Base-by-base conservation (phyloP, 208 protist species). In the Trypanosoma avium region DNA sequence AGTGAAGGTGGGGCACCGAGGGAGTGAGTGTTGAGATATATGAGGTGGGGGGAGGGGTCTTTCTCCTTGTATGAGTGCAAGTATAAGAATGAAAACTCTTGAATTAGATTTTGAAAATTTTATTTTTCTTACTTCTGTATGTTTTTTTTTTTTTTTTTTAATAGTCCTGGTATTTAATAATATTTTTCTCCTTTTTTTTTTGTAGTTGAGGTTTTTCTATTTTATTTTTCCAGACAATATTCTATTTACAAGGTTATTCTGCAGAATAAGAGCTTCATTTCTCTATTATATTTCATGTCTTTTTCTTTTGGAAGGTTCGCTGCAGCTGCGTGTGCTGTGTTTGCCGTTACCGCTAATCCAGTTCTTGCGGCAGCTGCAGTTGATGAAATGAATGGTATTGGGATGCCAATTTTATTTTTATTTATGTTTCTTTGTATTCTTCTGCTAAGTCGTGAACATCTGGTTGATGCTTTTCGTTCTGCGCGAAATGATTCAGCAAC, bases 401-500 rank as follows among this genome's bases (percentile, higher is more conserved):
- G 53, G 5, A 70, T 68, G 62, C 50, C 62, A 1, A 60, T 68
- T 45, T 21, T 68, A 17, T 56, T 61, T 21, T 29, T 68, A 17
- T 24, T 45, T 7, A 61, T 57, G 26, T 6, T 68, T 30, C 9
- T 56, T 21, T 27, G n/a, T 22, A 57, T 50, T 24, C 7, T 42
- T 7, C 5, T 68, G n/a, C n/a, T 61, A 12, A 47, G 32, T 17
- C 48, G 29, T 27, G 15, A 9, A 2, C 21, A 8, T 19, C 19
- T 68, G 12, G 12, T 24, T 13, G 48, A 35, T 49, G 29, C 50
- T 7, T 52, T 61, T 48, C 10, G 10, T 13, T 48, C n/a, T 5
- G 13, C 48, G 7, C 19, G 48, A 12, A 24, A 8, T 46, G 49
- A 43, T 33, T 24, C 54, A 4, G 42, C 45, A 26, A 45, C 29